Evolutionary conservation across 352 stramenopile genomes (phyloP), one percentile per base, ranked within the genome.

Genomic region (Phytophthora cactorum): DNA sequence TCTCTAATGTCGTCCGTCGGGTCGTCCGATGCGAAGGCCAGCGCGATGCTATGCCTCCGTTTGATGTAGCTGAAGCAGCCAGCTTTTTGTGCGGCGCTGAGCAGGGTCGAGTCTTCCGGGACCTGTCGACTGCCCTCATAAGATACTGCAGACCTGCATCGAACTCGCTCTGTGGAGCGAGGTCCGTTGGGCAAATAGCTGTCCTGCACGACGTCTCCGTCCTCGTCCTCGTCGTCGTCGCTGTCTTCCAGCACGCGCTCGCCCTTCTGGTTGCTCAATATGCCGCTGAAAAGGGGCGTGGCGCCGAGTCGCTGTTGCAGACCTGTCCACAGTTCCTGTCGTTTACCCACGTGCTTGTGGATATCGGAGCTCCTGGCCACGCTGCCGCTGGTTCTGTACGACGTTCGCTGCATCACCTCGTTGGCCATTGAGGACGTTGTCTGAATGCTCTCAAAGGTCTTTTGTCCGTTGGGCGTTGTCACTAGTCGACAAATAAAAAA

Each of bases 21-120:
- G 32, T 73, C 50, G 36, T 74, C 52, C 9, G 84, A 87, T 41
- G 87, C 81, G 52, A 95, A 95, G 5, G 82, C 84, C 28, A 92
- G 64, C 2, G 87, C 87, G 41, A 90, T 85, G 54, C 75, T 85
- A 58, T 95, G 82, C 27, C 87, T 70, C 14, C 81, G 72, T 56
- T 92, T 88, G 49, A 95, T 95, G 76, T 95, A 93, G 59, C 81
- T 78, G 64, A 91, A 93, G 63, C 87, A 95, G 5, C 85, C 84
- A n/a, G 76, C 77, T 52, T 93, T 92, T 65, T 95, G 85, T n/a
- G 77, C 82, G 3, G 52, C 68, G 45, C 77, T 89, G 7, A 92
- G 72, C 58, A 71, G 56, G 43, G 55, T 61, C 27, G 52, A 50
- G 52, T 70, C 56, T 27, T 68, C 64, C 1, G 38, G 31, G 5